Conservation (phyloP, 306 rosid species). For the Ormosia emarginata region DNA sequence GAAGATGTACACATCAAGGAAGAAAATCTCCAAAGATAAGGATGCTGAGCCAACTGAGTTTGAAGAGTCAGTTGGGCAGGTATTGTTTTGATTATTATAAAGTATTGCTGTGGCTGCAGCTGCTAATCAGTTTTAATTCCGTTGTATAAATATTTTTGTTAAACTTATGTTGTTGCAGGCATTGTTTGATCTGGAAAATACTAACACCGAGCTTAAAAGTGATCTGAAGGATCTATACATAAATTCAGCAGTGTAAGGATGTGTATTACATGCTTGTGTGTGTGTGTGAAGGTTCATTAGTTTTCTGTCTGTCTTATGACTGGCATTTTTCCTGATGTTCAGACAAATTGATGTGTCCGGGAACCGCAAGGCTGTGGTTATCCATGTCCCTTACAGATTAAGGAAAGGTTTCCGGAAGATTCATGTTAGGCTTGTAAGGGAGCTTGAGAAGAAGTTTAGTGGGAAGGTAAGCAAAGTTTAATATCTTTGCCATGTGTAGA, state of each 20-base stretch:
- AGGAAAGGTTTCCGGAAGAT: conserved; percentile 85
- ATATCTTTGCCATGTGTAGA: neutral
- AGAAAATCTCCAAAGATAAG: conserved; percentile 69
- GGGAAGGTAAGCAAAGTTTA: conserved; percentile 55
- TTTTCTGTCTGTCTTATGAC: neutral
- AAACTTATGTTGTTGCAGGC: conserved; percentile 41
- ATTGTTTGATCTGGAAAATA: conserved; percentile 74
- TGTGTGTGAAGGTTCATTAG: neutral
- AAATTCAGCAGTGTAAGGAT: conserved; percentile 75
- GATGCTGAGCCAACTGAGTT: conserved; percentile 70
- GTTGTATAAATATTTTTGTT: neutral
- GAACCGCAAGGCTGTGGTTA: conserved; percentile 78
- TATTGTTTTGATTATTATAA: neutral
- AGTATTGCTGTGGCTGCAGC: neutral
- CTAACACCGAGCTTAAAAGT: conserved; percentile 75
- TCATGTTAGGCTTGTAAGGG: conserved; percentile 81
- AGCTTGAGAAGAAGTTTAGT: conserved; percentile 97
- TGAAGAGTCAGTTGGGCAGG: conserved; percentile 83
- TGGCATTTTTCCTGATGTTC: conserved; percentile 11
- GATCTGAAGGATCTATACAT: conserved; percentile 82
- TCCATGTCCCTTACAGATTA: conserved; percentile 76
- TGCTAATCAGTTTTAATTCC: neutral
- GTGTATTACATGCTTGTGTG: neutral
- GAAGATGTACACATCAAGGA: conserved; percentile 68
- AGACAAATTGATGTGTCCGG: conserved; percentile 82